Evolutionary conservation across 139 green algal species (phyloP), one percentile per base, ranked within the genome.

Genomic region (Picochlorum sp.): DNA sequence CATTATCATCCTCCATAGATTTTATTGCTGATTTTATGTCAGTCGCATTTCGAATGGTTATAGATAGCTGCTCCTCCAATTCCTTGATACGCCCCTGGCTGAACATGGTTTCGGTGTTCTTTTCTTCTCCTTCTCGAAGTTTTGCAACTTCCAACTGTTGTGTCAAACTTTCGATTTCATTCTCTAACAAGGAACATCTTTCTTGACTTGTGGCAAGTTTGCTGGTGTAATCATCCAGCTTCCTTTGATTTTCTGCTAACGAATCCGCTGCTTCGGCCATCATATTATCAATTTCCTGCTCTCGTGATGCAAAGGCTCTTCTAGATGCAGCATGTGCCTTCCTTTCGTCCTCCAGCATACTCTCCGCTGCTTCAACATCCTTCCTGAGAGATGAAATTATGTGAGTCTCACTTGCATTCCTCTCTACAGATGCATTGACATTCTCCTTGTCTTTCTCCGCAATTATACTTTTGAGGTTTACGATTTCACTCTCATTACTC

Each of bases 211-310:
- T 39, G 7, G 55, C 33, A n/a, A 68, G 32, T 32, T 44, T 47
- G 2, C 33, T 37, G 16, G 47, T 39, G 33, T 64, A 58, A 44
- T 80, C 63, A 43, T 80, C 63, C 20, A 74, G 16, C n/a, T 58
- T n/a, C n/a, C 60, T 60, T 67, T 78, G 81, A 59, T 77, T 75
- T 52, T 52, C 59, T 0, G 70, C 64, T 43, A 90, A 53, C 18
- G 70, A 72, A 6, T 58, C 56, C 13, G 59, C 66, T 29, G 44
- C 64, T 56, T 81, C 74, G 0, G 51, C 58, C 29, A 87, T 47
- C n/a, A 63, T 57, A 20, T 59, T 65, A 44, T 87, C 74, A 52
- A 81, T 68, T 61, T 87, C 73, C 24, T 61, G 50, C 63, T 90
- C 78, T 0, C 82, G 53, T 2, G 40, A 35, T 12, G 70, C 71